Evolutionary conservation across 2,329 filamentous ascomycete genomes (phyloP).

Genomic region (Aspergillus viridinutans): DNA sequence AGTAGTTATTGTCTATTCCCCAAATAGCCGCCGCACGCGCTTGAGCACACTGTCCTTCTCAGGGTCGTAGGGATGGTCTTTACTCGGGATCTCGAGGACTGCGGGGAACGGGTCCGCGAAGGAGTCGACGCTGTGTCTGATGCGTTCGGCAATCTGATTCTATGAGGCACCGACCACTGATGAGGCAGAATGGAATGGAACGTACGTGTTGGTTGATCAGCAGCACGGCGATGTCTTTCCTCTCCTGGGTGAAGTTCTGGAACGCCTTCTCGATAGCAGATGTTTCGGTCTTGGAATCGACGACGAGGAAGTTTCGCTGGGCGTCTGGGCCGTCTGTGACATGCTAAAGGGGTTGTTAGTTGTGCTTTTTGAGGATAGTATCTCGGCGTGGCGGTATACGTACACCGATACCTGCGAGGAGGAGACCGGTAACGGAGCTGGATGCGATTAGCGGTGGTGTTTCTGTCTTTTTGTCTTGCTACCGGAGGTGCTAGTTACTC

Average conservation of each 20-base stretch:
- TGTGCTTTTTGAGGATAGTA: not conserved
- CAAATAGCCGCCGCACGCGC: conserved; percentile 71
- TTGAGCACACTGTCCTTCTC: conserved; percentile 98
- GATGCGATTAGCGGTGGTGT: conserved; percentile 13
- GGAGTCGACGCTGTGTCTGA: conserved; percentile 82
- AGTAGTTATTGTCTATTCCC: conserved; percentile 41
- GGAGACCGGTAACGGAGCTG: conserved; percentile 91
- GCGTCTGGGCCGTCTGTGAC: conserved; percentile 83
- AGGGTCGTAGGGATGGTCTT: conserved; percentile 97
- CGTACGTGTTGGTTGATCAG: conserved; percentile 96
- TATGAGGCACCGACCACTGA: not conserved
- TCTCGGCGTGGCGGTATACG: conserved; percentile 25
- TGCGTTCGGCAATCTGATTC: conserved; percentile 79
- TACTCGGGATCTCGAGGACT: conserved; percentile 93
- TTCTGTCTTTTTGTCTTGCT: not conserved
- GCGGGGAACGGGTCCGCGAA: conserved; percentile 96
- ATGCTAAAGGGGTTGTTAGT: conserved; percentile 56
- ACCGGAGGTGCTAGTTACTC: conserved; percentile 38
- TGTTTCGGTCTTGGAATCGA: conserved; percentile 89
- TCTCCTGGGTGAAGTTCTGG: conserved; percentile 77
- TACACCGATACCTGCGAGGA: conserved; percentile 94
- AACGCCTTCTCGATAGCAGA: conserved; percentile 85
- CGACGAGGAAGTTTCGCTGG: conserved; percentile 97
- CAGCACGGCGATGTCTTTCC: conserved; percentile 95
- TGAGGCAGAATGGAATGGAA: not conserved